Evolutionary conservation across 2,329 filamentous ascomycete genomes (phyloP), one percentile per base, ranked within the genome.

Genomic region (Arthrobotrys megalospora): DNA sequence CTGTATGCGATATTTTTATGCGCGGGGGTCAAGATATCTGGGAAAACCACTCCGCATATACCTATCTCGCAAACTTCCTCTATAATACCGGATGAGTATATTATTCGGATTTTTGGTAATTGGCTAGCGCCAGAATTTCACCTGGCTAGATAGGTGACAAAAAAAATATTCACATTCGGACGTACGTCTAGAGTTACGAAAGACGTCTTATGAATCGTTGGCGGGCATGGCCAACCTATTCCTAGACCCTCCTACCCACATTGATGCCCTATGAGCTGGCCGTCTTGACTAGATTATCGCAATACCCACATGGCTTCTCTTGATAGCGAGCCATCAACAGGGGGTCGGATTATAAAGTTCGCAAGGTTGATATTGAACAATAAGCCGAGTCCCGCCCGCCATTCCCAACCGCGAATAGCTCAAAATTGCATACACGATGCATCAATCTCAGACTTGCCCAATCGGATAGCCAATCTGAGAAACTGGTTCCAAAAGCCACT

Each of bases 401-500:
- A 24, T 38, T 41, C 34, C 63, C 6, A 41, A 24, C 47, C 28
- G 11, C 32, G 36, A 7, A 28, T 41, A 66, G 19, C 28, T 50
- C 19, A 32, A 52, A 2, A 24, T 16, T 38, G 11, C n/a, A 36
- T 16, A 34, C n/a, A 66, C 10, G 3, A 41, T 47, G 3, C 24
- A 48, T 38, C 24, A 21, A 62, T 45, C 21, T 16, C 8, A 52
- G 43, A 21, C 32, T 63, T 63, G 38, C 55, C 67, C 28, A 62
- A 70, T 58, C 16, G 41, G 66, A 70, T 43, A 62, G 43, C 34
- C 41, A 50, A 47, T 38, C 7, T 14, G 66, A 70, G 66, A 62
- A 60, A 32, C 21, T 36, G 41, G 19, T 21, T 14, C 12, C 19
- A 55, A 52, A 70, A 63, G 67, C 67, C 67, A 38, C 55, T 60